Percentiles rank a stretch among this genome's conserved stretches.
These are phyloP conservation scores for Pseudogymnoascus sp. DNA, from an alignment of 2,329 filamentous ascomycete species.

Conservation along the genomic window DNA sequence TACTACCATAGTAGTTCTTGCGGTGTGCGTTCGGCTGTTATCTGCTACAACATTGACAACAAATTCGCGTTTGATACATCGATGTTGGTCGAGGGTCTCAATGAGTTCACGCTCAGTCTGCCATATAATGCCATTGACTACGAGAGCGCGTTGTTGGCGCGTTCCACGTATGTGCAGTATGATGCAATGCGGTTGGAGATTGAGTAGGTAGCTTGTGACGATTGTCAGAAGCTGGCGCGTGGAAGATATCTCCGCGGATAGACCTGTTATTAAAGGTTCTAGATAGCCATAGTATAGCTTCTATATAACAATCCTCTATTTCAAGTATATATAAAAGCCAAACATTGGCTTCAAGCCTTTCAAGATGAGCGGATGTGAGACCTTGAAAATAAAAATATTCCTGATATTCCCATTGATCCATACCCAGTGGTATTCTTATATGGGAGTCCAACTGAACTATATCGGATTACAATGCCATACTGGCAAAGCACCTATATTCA, in stretches of 20 bases:
- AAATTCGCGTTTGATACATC: slow-evolving; percentile 48
- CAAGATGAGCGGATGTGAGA: not conserved
- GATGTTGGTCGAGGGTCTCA: slow-evolving; percentile 42
- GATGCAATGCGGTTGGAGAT: slow-evolving; percentile 55
- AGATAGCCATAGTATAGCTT: not conserved
- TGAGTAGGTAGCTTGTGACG: slow-evolving; percentile 21
- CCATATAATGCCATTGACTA: slow-evolving; percentile 51
- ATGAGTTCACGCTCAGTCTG: slow-evolving; percentile 47
- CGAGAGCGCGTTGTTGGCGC: slow-evolving; percentile 47
- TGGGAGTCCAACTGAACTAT: not conserved
- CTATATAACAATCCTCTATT: not conserved
- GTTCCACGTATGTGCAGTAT: slow-evolving; percentile 54
- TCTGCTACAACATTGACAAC: slow-evolving; percentile 52
- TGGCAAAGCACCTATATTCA: not conserved
- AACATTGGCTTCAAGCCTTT: not conserved
- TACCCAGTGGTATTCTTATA: not conserved
- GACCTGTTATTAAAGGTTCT: not conserved
- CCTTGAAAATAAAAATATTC: not conserved
- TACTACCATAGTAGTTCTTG: slow-evolving; percentile 51
- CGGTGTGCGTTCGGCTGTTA: slow-evolving; percentile 49
- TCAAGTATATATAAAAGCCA: not conserved
- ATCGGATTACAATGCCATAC: not conserved
- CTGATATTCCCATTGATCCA: not conserved
- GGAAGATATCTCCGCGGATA: not conserved
- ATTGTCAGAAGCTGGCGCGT: not conserved